phyloP scores from a whole-genome alignment of 1,284 basidiomycete genomes.

The Heterobasidion annosum region DNA sequence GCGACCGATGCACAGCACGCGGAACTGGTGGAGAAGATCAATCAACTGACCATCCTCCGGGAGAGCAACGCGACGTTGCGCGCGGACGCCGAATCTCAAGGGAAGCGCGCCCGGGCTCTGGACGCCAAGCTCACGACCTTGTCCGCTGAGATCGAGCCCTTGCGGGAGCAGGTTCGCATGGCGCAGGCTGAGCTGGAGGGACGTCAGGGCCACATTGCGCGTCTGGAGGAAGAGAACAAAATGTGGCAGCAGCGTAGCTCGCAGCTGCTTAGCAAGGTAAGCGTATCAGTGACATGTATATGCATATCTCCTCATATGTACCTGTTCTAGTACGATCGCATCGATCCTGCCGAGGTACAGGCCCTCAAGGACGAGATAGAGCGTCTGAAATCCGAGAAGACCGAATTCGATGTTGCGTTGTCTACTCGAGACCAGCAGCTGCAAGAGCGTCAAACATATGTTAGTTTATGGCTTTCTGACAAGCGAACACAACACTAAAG shows the following conservation, averaged over 20 bases:
- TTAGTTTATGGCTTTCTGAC: not conserved
- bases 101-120: conserved; percentile 57
- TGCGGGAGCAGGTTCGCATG: conserved; percentile 61
- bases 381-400: conserved; percentile 35
- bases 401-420: conserved; percentile 7
- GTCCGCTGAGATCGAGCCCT: conserved; percentile 62
- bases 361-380: conserved; percentile 69
- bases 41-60: conserved; percentile 78
- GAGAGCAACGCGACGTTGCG: conserved; percentile 86
- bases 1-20: conserved; percentile 75
- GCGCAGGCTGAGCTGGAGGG: conserved; percentile 72
- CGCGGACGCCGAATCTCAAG: conserved; percentile 61
- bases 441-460: conserved; percentile 23
- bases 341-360: conserved; percentile 83
- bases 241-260: conserved; percentile 83
- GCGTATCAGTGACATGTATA: conserved; percentile 1
- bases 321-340: conserved; percentile 65
- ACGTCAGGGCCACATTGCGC: conserved; percentile 56
- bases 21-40: conserved; percentile 82
- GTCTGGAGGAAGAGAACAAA: conserved; percentile 72
- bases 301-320: not conserved
- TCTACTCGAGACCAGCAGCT: conserved; percentile 21
- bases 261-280: conserved; percentile 72
- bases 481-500: not conserved
- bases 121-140: conserved; percentile 56